Evolutionary conservation across 331 rosid genomes (phyloP), one percentile per base, ranked within the genome.

Genomic region (Arachis monticola): DNA sequence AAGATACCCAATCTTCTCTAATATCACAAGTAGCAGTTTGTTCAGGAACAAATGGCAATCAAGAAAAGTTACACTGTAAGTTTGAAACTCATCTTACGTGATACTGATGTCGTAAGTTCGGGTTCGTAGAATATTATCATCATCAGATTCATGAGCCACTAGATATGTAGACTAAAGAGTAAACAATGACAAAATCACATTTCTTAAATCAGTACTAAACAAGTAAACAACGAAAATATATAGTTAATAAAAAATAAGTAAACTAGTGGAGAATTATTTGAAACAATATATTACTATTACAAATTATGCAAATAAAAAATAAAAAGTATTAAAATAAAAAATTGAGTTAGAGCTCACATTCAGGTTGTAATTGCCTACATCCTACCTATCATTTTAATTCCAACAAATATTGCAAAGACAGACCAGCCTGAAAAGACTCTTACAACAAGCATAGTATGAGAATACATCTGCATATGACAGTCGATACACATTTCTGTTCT

Each of bases 41-140:
- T 63, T 42, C 40, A 35, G 64, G 64, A 63, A 48, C 31, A 59
- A 65, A 70, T 30, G 50, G 27, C 14, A 40, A 64, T 55, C 45
- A 60, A 58, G 22, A 76, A 83, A 27, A 72, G 30, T 62, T 62
- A 58, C 32, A 71, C 46, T 10, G 71, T 68, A 83, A 50, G 13
- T 60, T 53, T 10, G 67, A 72, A 83, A 50, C 13, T 60, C 66
- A 74, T 75, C 97, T 88, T 92, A 92, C 97, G 97, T 88, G 77
- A 95, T 92, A 91, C 93, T 95, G 75, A 94, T 82, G 61, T 95
- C 99, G 51, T 90, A 90, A 1, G 97, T 94, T 72, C 97, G 87
- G 40, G 99, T 94, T 22, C 91, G 88, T 60, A 94, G 83, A 78
- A 90, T 92, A 80, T 92, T 88, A 77, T 94, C 97, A 67, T 94